Base-by-base conservation (phyloP, 106 monocot genomes). In the Cymbidium sinense region DNA sequence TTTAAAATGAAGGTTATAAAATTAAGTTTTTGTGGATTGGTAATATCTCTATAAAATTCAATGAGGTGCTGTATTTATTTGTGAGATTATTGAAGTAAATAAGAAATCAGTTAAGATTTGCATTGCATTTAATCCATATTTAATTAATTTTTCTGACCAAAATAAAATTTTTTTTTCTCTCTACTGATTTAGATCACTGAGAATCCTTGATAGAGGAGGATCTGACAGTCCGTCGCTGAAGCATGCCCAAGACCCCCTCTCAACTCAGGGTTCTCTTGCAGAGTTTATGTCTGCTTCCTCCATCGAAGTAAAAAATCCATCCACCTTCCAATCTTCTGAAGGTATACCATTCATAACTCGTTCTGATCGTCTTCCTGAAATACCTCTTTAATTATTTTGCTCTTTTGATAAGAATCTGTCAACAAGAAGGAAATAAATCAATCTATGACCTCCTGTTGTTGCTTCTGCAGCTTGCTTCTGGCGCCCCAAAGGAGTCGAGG, bases 271-370 rank as follows among this genome's bases (percentile, higher is more conserved):
- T 0, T 23, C 80, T 30, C 76, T 77, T 13, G 27, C 51, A 2
- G 80, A 75, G 20, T 18, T 62, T 3, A 29, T 28, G 3, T 47
- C 75, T 43, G 79, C 44, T 61, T 50, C 82, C 51, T 19, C 52
- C 75, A 21, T 55, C 35, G 75, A 76, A 65, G 84, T 62, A 34
- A 82, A 81, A 28, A 43, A 34, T 58, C 35, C 71, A 11, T 21
- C 76, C 35, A 61, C 35, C 65, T 70, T 50, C 54, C 51, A 19
- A 19, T 72, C 81, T 47, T 70, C 84, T 36, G 81, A 83, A 81
- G 87, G 87, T 84, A 81, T n/a, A n/a, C n/a, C n/a, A n/a, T 9
- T 41, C 41, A n/a, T 33, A 10, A 0, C 41, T 41, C 9, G 41
- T 41, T 41, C 41, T 41, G 7, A n/a, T n/a, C n/a, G n/a, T n/a